A percentile compares a stretch with the other conserved stretches of the same genome.
These are phyloP conservation scores for Coemansia sp. DNA, from an alignment of 192 early-diverging fungal genomes.

Conservation along the genomic window DNA sequence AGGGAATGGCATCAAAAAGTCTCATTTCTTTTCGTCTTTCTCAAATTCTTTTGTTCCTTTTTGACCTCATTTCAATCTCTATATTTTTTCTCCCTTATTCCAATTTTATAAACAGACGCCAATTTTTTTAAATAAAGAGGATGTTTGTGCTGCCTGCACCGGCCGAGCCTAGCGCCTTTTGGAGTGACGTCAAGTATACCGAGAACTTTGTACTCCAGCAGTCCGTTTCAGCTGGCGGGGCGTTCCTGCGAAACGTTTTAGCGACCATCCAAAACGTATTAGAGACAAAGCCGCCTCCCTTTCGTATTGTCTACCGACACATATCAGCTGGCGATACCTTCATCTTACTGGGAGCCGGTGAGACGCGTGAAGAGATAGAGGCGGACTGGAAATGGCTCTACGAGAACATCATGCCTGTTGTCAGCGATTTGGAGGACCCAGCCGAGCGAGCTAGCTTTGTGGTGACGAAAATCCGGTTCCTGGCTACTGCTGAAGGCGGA, in stretches of 20 bases:
- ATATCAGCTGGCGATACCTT: constrained; percentile 55
- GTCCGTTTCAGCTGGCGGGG: constrained; percentile 57
- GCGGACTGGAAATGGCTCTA: constrained; percentile 87
- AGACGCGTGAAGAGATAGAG: constrained; percentile 79
- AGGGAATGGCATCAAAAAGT: neutral
- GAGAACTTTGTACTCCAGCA: constrained; percentile 71
- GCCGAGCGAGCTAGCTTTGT: constrained; percentile 85
- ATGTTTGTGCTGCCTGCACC: constrained; percentile 56
- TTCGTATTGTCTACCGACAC: constrained; percentile 78
- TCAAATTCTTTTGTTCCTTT: neutral
- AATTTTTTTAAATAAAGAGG: neutral
- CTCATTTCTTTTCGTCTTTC: neutral
- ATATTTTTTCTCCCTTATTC: neutral
- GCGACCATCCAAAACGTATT: constrained; percentile 95
- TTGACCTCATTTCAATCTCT: neutral
- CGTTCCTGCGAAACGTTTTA: constrained; percentile 68
- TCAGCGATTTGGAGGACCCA: constrained; percentile 71
- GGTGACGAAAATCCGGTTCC: constrained; percentile 84
- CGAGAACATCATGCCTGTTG: constrained; percentile 73
- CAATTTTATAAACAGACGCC: neutral
- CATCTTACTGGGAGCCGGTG: constrained; percentile 84
- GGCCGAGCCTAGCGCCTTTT: constrained; percentile 62
- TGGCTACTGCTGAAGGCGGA: constrained; percentile 67
- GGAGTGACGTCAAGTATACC: constrained; percentile 62
- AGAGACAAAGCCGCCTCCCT: constrained; percentile 91